Evolutionary conservation across 169 alveolate species (phyloP).

Genomic region (Plasmodium adleri): DNA sequence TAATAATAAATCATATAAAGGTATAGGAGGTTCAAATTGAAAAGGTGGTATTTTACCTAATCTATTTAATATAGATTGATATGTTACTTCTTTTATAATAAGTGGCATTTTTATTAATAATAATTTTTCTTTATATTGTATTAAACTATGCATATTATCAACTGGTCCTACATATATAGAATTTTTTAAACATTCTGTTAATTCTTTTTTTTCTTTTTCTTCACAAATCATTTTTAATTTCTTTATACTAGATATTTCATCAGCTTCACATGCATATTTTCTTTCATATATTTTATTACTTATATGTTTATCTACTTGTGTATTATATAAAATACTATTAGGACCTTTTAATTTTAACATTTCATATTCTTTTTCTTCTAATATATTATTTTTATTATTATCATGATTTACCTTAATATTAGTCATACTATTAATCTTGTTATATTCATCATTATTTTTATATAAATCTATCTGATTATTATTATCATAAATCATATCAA

Average conservation of each 20-base stretch:
- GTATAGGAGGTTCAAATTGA: conserved; percentile 78
- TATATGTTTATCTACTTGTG: conserved; percentile 22
- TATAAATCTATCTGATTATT: conserved; percentile 6
- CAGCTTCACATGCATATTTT: conserved; percentile 27
- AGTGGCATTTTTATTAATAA: conserved; percentile 80
- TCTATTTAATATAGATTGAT: conserved; percentile 83
- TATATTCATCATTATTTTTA: neutral
- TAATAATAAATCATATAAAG: conserved; percentile 78
- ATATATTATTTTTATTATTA: neutral
- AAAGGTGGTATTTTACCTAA: conserved; percentile 83
- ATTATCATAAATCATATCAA: neutral
- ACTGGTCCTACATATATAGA: conserved; percentile 85
- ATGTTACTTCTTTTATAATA: conserved; percentile 74
- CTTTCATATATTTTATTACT: conserved; percentile 40
- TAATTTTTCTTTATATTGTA: conserved; percentile 82
- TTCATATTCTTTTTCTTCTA: conserved; percentile 41
- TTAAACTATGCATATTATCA: conserved; percentile 79
- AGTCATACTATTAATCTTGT: too few species aligned
- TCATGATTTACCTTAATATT: neutral
- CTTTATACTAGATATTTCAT: conserved; percentile 33
- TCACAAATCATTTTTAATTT: conserved; percentile 58
- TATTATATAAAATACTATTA: conserved; percentile 32
- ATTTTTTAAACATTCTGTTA: conserved; percentile 78
- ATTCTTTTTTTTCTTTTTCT: conserved; percentile 72
- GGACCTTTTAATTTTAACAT: conserved; percentile 33